phyloP scores from a whole-genome alignment of 176 grass and related monocot genomes.

The Lolium multiflorum region DNA sequence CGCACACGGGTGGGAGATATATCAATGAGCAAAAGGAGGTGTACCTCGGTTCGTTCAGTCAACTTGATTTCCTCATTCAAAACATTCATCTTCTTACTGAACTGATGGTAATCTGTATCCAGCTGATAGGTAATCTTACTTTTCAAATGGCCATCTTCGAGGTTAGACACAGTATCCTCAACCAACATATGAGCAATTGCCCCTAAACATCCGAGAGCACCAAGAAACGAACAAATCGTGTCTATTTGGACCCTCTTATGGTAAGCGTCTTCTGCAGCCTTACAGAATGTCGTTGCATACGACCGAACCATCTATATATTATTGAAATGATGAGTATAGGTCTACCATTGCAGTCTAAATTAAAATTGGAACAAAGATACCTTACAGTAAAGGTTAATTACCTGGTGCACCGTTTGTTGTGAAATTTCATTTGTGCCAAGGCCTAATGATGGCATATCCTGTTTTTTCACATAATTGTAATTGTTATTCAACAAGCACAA shows the following conservation, averaged over 20 bases:
- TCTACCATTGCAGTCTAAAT: background rate
- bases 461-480: background rate
- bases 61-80: background rate
- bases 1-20: background rate
- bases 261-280: background rate
- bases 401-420: background rate
- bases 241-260: background rate
- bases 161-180: conserved; percentile 2
- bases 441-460: conserved; percentile 7
- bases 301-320: conserved; percentile 30
- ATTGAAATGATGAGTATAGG: background rate
- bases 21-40: conserved; percentile 10
- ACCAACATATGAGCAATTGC: conserved; percentile 24
- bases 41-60: background rate
- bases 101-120: background rate
- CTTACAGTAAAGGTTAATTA: background rate
- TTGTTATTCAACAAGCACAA: background rate
- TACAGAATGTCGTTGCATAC: conserved; percentile 14
- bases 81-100: background rate
- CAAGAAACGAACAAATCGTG: background rate
- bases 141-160: conserved; percentile 32
- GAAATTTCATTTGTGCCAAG: background rate
- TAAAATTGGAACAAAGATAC: background rate
- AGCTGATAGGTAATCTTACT: background rate
- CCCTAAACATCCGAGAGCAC: conserved; percentile 20